Evolutionary conservation across 495 filamentous ascomycete species (phyloP), one percentile per base, ranked within the genome.

Genomic region (Penicillium fimorum): DNA sequence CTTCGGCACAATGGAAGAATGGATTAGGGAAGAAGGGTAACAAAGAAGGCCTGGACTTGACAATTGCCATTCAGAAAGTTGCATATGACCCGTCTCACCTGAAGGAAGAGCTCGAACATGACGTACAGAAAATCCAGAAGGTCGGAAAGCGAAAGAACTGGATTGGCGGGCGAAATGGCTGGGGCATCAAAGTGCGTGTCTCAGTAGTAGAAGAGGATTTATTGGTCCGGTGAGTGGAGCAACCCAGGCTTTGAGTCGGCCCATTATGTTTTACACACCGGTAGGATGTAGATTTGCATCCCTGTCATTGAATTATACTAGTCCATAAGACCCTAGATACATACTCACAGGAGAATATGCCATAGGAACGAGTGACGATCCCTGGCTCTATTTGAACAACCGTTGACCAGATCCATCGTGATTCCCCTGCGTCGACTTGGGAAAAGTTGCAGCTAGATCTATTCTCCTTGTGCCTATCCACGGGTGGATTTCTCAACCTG

Each of bases 131-230:
- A 49, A 63, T 72, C 35, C 43, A 63, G 38, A 72, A 72, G 48
- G 69, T 72, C 1, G 69, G 69, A 2, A 72, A 72, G 32, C 61
- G 61, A 38, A 72, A 72, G 63, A 56, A 72, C 33, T 72, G 69
- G 69, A 65, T 72, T 46, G 69, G 67, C 13, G 69, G 69, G 3
- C 44, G 50, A 5, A 48, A 71, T 51, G 69, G 67, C 20, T 72
- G 69, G 69, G 69, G 69, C 3, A 49, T 72, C 25, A 70, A 67
- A 46, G 57, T 72, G 8, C 24, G 54, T 24, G 65, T 72, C 22
- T 57, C 42, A 1, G 59, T 71, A 5, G 40, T 57, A 20, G 67
- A 70, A 40, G 62, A 66, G 42, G 59, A 66, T 47, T 35, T 65
- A 27, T 37, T 64, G 24, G 29, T 18, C 27, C 24, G 18, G 9